A percentile compares a stretch with the other conserved stretches of the same genome.
Evolutionary conservation across 2,329 filamentous ascomycete genomes (phyloP).

Genomic region (Graphilbum fragrans): DNA sequence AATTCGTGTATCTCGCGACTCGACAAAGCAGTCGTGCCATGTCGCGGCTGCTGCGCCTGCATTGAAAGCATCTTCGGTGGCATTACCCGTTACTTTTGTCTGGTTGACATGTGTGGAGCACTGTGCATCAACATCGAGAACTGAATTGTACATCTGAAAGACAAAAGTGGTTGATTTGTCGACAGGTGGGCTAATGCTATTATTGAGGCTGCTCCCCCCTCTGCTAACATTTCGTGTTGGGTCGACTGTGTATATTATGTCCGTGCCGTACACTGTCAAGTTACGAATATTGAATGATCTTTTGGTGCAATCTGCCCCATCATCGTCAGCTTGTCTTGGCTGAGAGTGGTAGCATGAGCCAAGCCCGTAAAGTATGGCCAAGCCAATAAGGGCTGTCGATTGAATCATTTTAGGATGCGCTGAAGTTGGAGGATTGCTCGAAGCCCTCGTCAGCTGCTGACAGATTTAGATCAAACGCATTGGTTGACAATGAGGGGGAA

Average conservation of each 20-base stretch:
- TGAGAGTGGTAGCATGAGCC: neutral
- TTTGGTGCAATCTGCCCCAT: conserved; percentile 1
- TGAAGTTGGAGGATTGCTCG: no score
- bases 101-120: conserved; percentile 7
- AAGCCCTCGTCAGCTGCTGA: no score
- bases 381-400: no score
- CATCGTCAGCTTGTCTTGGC: neutral
- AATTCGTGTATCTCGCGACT: conserved; percentile 9
- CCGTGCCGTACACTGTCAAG: conserved; percentile 5
- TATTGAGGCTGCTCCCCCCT: neutral
- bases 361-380: no score
- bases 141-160: conserved; percentile 9
- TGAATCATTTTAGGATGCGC: no score
- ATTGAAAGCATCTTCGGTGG: neutral
- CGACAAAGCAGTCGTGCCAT: conserved; percentile 11
- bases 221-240: no score
- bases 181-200: neutral
- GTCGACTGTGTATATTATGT: conserved; percentile 5
- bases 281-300: conserved; percentile 3
- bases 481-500: no score
- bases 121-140: conserved; percentile 8
- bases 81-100: neutral
- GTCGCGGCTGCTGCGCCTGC: neutral
- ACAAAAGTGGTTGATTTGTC: conserved; percentile 3
- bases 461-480: no score